A percentile compares a stretch with the other conserved stretches of the same genome.
These are phyloP conservation scores for Trypanosoma platydactyli DNA, from an alignment of 208 protist genomes.

Conservation along the genomic window DNA sequence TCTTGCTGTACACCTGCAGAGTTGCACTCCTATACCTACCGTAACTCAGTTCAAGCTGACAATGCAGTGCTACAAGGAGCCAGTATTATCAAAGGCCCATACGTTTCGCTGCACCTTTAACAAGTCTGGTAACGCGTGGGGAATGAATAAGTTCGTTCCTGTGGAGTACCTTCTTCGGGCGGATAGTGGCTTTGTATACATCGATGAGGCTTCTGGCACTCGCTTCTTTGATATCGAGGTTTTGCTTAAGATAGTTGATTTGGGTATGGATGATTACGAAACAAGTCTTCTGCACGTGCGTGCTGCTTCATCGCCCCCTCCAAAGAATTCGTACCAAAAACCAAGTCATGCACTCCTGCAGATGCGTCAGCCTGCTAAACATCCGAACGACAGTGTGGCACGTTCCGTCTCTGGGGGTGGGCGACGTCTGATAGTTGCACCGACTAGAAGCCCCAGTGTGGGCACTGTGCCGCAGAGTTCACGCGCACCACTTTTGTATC, in stretches of 20 bases:
- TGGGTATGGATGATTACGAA: slow-evolving; percentile 15
- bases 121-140: slow-evolving; percentile 81
- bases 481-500: slow-evolving; percentile 70
- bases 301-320: background rate
- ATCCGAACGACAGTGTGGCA: background rate
- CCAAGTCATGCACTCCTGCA: background rate
- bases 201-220: slow-evolving; percentile 53
- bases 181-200: slow-evolving; percentile 67
- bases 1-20: slow-evolving; percentile 84
- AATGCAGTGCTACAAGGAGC: slow-evolving; percentile 62
- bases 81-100: slow-evolving; percentile 62
- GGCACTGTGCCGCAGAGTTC: background rate
- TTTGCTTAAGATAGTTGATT: slow-evolving; percentile 52
- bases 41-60: slow-evolving; percentile 77
- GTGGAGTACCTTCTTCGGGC: slow-evolving; percentile 54
- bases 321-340: background rate
- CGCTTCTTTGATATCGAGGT: slow-evolving; percentile 80
- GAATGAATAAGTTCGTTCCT: slow-evolving; percentile 84
- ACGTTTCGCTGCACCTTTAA: slow-evolving; percentile 87
- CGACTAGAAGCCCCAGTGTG: slow-evolving; percentile 1
- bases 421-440: slow-evolving; percentile 10
- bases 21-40: slow-evolving; percentile 49
- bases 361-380: background rate
- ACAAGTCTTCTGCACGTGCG: background rate
- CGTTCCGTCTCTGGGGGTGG: slow-evolving; percentile 1